Percentiles rank a stretch among this genome's conserved stretches.
Evolutionary conservation across 83 land plant genomes (phyloP).

Genomic region (Isoetes engelmannii): DNA sequence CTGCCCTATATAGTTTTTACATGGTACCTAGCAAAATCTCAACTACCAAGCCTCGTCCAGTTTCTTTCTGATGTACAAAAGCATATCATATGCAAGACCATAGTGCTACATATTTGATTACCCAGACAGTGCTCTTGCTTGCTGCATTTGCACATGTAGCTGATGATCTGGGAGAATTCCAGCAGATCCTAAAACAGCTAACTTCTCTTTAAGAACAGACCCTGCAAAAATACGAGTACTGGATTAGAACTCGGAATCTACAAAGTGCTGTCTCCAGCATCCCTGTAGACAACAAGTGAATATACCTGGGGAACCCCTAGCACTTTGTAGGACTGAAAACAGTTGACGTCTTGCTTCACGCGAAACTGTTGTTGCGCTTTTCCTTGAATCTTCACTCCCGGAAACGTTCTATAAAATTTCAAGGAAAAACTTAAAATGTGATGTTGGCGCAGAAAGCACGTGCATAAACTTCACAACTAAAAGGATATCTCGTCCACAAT

Average conservation of each 20-base stretch:
- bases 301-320: conserved; percentile 92
- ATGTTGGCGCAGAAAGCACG: neutral
- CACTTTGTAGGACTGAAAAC: conserved; percentile 92
- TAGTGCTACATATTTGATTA: conserved; percentile 3
- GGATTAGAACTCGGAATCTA: neutral
- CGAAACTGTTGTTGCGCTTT: conserved; percentile 58
- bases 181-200: conserved; percentile 74
- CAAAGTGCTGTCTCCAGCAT: neutral
- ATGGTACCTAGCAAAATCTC: neutral
- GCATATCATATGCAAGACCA: conserved; percentile 1
- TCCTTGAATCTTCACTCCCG: conserved; percentile 50
- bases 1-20: neutral
- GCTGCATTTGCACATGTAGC: conserved; percentile 49
- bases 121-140: conserved; percentile 61
- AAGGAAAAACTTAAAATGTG: neutral
- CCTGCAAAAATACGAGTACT: conserved; percentile 40
- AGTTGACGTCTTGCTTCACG: conserved; percentile 93
- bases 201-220: conserved; percentile 83
- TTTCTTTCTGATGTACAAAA: neutral
- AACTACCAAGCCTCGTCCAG: neutral
- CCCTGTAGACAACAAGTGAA: neutral
- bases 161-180: conserved; percentile 96
- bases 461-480: conserved; percentile 5
- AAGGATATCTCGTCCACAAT: neutral
- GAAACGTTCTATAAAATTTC: conserved; percentile 30